Percentiles rank a stretch among this genome's conserved stretches.
These are phyloP conservation scores for Rhizophora mangle DNA, from an alignment of 345 rosid species.

Conservation along the genomic window DNA sequence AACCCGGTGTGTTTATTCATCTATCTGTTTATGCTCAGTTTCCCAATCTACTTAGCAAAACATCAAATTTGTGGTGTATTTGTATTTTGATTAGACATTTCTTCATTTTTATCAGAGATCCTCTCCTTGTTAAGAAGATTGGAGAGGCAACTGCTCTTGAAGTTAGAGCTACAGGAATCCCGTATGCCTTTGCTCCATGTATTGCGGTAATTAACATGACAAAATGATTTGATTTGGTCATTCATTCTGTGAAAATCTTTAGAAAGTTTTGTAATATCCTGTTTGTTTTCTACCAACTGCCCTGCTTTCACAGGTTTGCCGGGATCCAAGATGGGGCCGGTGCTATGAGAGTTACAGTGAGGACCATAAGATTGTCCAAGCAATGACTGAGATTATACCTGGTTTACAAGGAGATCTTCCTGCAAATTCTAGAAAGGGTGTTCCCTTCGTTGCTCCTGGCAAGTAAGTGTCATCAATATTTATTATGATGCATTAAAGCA, in stretches of 20 bases:
- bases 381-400: slow-evolving; percentile 28
- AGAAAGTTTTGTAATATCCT: not conserved
- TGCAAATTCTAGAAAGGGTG: slow-evolving; percentile 19
- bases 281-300: not conserved
- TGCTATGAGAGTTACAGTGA: slow-evolving; percentile 48
- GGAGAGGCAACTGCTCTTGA: slow-evolving; percentile 33
- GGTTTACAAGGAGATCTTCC: slow-evolving; percentile 38
- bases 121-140: slow-evolving; percentile 17
- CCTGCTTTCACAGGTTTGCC: slow-evolving; percentile 31
- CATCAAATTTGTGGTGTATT: not conserved
- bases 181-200: slow-evolving; percentile 30
- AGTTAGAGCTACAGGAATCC: slow-evolving; percentile 34
- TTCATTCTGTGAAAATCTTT: not conserved
- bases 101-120: slow-evolving; percentile 15
- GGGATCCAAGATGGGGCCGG: slow-evolving; percentile 48
- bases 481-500: not conserved
- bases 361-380: slow-evolving; percentile 31
- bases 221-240: not conserved
- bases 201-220: slow-evolving; percentile 18
- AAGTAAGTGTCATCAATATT: slow-evolving; percentile 19
- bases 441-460: slow-evolving; percentile 31
- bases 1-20: slow-evolving; percentile 14
- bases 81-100: not conserved
- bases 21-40: not conserved
- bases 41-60: not conserved